A percentile compares a stretch with the other conserved stretches of the same genome.
These are phyloP conservation scores for Neurospora discreta DNA, from an alignment of 495 filamentous ascomycete species.

Conservation along the genomic window DNA sequence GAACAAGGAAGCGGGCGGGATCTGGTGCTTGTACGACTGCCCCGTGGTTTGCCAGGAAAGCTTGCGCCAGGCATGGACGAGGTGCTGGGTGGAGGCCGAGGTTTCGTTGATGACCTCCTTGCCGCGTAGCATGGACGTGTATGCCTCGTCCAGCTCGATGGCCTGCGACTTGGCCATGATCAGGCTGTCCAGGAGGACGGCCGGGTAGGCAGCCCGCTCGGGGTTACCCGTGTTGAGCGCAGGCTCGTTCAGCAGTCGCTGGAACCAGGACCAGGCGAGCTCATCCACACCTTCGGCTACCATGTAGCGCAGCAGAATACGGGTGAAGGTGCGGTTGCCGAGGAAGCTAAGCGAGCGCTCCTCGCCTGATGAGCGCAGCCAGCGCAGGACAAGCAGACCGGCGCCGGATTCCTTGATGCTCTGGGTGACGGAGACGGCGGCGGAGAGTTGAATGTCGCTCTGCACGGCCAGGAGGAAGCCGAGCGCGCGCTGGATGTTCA, in stretches of 20 bases:
- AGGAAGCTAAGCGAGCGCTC: constrained; percentile 28
- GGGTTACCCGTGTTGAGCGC: neutral
- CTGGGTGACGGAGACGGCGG: constrained; percentile 13
- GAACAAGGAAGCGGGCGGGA: constrained; percentile 23
- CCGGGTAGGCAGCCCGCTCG: constrained; percentile 1
- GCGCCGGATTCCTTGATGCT: constrained; percentile 28
- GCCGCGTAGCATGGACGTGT: constrained; percentile 21
- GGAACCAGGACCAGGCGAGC: constrained; percentile 33
- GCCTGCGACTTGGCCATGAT: constrained; percentile 12
- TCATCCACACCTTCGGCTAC: constrained; percentile 39
- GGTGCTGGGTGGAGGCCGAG: neutral
- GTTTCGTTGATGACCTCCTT: constrained; percentile 14
- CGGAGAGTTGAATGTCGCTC: constrained; percentile 17
- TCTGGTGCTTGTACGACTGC: constrained; percentile 15
- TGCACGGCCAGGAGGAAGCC: constrained; percentile 28
- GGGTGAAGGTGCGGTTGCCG: constrained; percentile 16
- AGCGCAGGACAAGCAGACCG: constrained; percentile 33
- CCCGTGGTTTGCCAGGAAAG: constrained; percentile 27
- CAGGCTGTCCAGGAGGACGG: constrained; percentile 15
- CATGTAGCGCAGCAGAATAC: constrained; percentile 33
- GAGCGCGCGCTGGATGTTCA: constrained; percentile 29
- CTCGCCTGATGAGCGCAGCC: constrained; percentile 40
- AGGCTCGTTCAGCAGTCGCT: constrained; percentile 13
- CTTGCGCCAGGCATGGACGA: constrained; percentile 17
- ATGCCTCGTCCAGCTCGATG: constrained; percentile 24